Conservation (phyloP, 257 asterid species). For the Solanum phureja region DNA sequence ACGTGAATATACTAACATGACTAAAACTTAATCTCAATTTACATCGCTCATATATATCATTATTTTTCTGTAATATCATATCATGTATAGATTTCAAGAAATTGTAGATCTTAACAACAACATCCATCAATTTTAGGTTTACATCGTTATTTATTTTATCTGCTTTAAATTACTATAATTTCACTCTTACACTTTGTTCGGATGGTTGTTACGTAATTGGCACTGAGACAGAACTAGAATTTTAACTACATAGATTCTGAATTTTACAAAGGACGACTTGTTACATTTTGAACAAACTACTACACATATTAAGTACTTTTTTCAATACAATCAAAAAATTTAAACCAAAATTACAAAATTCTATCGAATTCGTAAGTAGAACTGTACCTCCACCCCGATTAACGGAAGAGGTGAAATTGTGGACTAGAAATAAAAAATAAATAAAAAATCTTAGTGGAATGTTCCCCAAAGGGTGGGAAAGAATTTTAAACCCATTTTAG, state of each 20-base stretch:
- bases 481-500: conserved; percentile 2
- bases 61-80: neutral
- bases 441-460: neutral
- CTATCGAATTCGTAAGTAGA: rapidly evolving
- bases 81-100: neutral
- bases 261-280: neutral
- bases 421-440: neutral
- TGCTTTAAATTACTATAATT: neutral
- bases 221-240: rapidly evolving
- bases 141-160: neutral
- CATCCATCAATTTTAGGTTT: rapidly evolving
- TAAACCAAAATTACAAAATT: rapidly evolving
- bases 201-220: too few relatives aligned
- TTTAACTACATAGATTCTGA: rapidly evolving
- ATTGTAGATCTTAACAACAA: neutral
- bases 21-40: neutral
- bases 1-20: rapidly evolving
- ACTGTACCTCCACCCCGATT: neutral
- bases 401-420: neutral
- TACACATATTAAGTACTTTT: neutral
- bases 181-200: too few relatives aligned
- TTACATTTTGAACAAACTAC: neutral
- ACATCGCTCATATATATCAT: neutral
- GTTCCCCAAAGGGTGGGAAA: conserved; percentile 1
- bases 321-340: rapidly evolving